Evolutionary conservation across 2,329 filamentous ascomycete genomes (phyloP), one percentile per base, ranked within the genome.

Genomic region (Colletotrichum incanum): DNA sequence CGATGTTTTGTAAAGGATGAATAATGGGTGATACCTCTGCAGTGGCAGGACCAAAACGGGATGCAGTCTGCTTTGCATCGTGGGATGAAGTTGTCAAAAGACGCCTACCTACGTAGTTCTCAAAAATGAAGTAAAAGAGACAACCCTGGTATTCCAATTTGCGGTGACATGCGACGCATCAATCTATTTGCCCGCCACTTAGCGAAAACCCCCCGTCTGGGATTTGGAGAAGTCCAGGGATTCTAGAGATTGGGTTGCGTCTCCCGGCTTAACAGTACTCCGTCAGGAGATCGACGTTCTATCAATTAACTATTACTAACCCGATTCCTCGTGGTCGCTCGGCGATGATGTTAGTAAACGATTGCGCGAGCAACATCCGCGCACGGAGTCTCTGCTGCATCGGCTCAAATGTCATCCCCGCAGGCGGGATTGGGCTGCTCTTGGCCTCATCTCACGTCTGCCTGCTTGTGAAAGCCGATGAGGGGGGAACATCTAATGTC

Each of bases 1-100:
- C 79, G 89, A 89, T 80, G 89, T 94, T 86, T 85, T 96, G 84
- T 97, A 93, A 90, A 80, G 31, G 63, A 68, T 64, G 52, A 63
- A 58, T 69, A 64, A 69, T 72, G 52, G 69, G 69, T 72, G 69
- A 72, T 72, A 72, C 69, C 69, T 69, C 65, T 64, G 43, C 67
- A 66, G 71, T 61, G 47, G 55, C 47, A 55, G 37, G 71, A 62
- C 56, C 61, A 43, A 50, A 37, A 65, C 28, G 47, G 49, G 49
- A 64, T 59, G 37, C 20, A 62, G 59, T 68, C 68, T 39, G 37
- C 65, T 72, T 65, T 72, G 65, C 50, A 49, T 20, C 59, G 69
- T 69, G 56, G 69, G 69, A 23, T 47, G 60, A 63, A 45, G 56
- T 23, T 41, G 65, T 59, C 65, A 45, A 47, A 69, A 59, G 54